Evolutionary conservation across 495 filamentous ascomycete species (phyloP).

Genomic region (Friedmanniomyces endolithicus): DNA sequence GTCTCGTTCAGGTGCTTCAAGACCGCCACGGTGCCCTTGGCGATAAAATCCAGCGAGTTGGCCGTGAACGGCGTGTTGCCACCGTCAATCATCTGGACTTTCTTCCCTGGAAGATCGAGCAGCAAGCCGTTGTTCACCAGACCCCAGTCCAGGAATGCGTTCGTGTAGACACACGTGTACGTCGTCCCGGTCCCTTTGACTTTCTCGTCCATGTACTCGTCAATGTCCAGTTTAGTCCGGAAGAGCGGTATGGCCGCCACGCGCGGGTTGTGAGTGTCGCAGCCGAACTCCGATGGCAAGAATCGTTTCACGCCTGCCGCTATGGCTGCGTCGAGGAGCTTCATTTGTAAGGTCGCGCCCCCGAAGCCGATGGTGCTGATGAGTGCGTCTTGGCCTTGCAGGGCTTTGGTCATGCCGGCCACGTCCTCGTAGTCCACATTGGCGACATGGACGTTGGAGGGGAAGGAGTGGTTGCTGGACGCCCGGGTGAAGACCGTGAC

Average conservation of each 20-base stretch:
- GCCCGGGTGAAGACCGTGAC: slow-evolving; percentile 47
- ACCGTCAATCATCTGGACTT: slow-evolving; percentile 6
- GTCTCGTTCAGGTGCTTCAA: slow-evolving; percentile 17
- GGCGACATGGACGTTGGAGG: slow-evolving; percentile 28
- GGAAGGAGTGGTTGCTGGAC: slow-evolving; percentile 30
- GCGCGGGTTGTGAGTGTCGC: slow-evolving; percentile 14
- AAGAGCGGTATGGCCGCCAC: background rate
- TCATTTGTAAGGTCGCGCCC: slow-evolving; percentile 25
- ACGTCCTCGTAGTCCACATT: slow-evolving; percentile 45
- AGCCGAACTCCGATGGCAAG: slow-evolving; percentile 30
- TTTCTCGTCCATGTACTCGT: background rate
- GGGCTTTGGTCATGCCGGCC: slow-evolving; percentile 34
- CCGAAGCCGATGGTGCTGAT: slow-evolving; percentile 37
- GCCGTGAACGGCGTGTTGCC: slow-evolving; percentile 6
- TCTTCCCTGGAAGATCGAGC: slow-evolving; percentile 6
- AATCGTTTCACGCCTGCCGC: slow-evolving; percentile 31
- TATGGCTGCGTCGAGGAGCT: slow-evolving; percentile 29
- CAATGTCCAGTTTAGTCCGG: background rate
- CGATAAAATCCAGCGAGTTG: slow-evolving; percentile 12
- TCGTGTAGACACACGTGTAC: background rate
- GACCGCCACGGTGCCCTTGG: slow-evolving; percentile 8
- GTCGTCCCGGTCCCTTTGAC: slow-evolving; percentile 1
- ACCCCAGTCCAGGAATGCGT: slow-evolving; percentile 1
- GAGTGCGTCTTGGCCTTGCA: slow-evolving; percentile 40
- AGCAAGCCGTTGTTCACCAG: slow-evolving; percentile 8